phyloP scores from a whole-genome alignment of 139 green algal species.

The Closterium sp. region DNA sequence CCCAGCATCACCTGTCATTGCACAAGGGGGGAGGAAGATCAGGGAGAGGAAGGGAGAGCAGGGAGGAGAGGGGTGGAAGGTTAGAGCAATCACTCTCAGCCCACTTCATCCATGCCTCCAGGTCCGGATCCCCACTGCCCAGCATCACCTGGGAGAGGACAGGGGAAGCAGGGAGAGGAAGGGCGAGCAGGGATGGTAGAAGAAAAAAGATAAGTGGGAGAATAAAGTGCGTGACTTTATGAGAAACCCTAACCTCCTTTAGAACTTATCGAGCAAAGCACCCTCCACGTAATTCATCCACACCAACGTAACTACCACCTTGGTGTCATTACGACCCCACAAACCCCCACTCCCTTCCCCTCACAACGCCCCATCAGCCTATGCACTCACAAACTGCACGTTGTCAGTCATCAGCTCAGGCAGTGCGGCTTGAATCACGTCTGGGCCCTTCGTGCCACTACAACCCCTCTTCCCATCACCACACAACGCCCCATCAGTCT shows the following conservation, averaged over 20 bases:
- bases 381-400: slow-evolving; percentile 36
- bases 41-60: background rate
- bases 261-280: slow-evolving; percentile 57
- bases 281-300: slow-evolving; percentile 42
- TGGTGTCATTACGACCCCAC: too few relatives aligned
- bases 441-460: slow-evolving; percentile 92
- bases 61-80: too few relatives aligned
- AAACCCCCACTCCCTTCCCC: too few relatives aligned
- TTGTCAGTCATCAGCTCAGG: slow-evolving; percentile 52
- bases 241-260: slow-evolving; percentile 89
- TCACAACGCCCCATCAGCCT: background rate
- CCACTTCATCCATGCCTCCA: slow-evolving; percentile 20
- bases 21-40: too few relatives aligned
- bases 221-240: too few relatives aligned
- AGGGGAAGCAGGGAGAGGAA: background rate
- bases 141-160: background rate
- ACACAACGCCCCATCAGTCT: background rate
- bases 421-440: slow-evolving; percentile 59
- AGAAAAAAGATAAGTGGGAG: too few relatives aligned
- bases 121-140: background rate
- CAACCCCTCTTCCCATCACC: background rate
- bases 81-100: too few relatives aligned
- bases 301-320: too few relatives aligned
- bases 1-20: slow-evolving; percentile 78
- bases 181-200: background rate